Conservation (phyloP, 257 asterid genomes). For the Solanum phureja region DNA sequence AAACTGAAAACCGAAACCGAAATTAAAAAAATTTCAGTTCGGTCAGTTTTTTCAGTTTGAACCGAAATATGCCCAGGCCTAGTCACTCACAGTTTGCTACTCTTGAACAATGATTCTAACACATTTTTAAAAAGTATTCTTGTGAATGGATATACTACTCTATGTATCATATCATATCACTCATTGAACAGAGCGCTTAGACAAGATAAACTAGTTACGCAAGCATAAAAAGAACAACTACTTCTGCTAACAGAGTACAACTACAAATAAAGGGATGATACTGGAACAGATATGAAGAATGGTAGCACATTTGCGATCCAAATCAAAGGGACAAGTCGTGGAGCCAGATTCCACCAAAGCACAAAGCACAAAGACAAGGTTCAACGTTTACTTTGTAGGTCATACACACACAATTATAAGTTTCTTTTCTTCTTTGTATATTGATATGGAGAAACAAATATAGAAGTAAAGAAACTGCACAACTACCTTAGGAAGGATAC, state of each 20-base stretch:
- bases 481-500: conserved; percentile 9
- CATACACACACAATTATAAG: neutral
- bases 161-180: neutral
- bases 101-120: neutral
- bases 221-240: neutral
- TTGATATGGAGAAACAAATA: neutral
- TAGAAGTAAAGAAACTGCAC: neutral
- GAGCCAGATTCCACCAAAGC: neutral
- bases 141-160: neutral
- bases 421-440: neutral
- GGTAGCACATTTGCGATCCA: neutral
- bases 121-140: neutral
- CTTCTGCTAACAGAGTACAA: neutral
- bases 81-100: neutral
- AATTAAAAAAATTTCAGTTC: too few relatives aligned
- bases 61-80: too few relatives aligned
- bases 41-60: too few relatives aligned
- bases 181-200: neutral
- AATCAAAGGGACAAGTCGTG: neutral
- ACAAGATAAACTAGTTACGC: neutral
- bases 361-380: neutral
- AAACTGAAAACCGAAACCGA: too few relatives aligned
- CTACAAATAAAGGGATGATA: neutral
- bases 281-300: neutral
- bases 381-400: neutral